Percentiles rank a stretch among this genome's conserved stretches.
phyloP scores from a whole-genome alignment of 2,329 filamentous ascomycete genomes.

The Claviceps spartinae region DNA sequence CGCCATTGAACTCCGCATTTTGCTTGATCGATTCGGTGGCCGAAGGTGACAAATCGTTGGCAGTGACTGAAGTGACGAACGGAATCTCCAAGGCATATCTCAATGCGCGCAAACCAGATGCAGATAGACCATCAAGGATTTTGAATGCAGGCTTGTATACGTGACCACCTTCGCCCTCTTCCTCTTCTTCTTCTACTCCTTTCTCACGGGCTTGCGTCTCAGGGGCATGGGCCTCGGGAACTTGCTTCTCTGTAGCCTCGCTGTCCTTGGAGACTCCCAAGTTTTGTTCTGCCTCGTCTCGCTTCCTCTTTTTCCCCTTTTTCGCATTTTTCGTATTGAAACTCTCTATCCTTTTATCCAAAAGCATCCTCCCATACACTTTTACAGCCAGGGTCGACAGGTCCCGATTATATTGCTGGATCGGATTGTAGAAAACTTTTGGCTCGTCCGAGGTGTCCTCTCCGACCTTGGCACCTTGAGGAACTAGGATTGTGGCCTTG shows the following conservation, averaged over 20 bases:
- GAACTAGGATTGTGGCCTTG: slow-evolving; percentile 42
- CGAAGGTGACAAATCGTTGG: slow-evolving; percentile 73
- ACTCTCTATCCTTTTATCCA: slow-evolving; percentile 32
- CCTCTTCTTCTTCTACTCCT: not conserved
- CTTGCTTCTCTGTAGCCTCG: slow-evolving; percentile 1
- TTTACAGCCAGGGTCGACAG: slow-evolving; percentile 86
- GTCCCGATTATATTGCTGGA: slow-evolving; percentile 97
- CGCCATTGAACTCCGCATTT: slow-evolving; percentile 73
- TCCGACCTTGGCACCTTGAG: slow-evolving; percentile 28
- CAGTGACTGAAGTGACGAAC: slow-evolving; percentile 66
- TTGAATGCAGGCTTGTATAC: slow-evolving; percentile 42
- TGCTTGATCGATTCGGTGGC: slow-evolving; percentile 70
- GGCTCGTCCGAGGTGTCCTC: slow-evolving; percentile 47
- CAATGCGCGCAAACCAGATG: slow-evolving; percentile 79
- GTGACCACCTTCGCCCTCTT: slow-evolving; percentile 13
- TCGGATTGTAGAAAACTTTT: slow-evolving; percentile 96
- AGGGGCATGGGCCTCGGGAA: not conserved
- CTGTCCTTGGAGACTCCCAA: not conserved
- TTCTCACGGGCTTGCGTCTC: slow-evolving; percentile 6
- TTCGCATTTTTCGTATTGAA: slow-evolving; percentile 24
- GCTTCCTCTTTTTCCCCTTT: slow-evolving; percentile 33
- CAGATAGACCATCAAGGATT: slow-evolving; percentile 91
- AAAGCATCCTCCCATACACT: slow-evolving; percentile 60
- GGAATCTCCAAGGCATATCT: slow-evolving; percentile 88
- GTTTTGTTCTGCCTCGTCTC: slow-evolving; percentile 17